Evolutionary conservation across 805 yeast species (phyloP).

Genomic region (Pichia heedii): DNA sequence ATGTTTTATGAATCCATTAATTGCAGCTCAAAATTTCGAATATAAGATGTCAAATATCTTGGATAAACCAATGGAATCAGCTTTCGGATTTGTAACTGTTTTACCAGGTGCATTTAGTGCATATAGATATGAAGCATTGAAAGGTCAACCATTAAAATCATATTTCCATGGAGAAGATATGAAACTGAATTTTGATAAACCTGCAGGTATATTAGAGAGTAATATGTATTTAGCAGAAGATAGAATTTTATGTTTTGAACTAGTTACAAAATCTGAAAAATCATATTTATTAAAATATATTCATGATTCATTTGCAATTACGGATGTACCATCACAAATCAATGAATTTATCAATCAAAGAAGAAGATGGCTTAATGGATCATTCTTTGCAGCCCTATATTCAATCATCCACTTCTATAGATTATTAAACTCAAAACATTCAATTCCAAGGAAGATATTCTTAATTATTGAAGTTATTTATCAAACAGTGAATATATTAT

Average conservation of each 20-base stretch:
- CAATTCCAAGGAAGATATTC: constrained; percentile 54
- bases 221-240: constrained; percentile 98
- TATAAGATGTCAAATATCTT: constrained; percentile 89
- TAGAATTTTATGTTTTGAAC: constrained; percentile 87
- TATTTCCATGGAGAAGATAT: constrained; percentile 91
- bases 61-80: constrained; percentile 91
- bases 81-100: constrained; percentile 88
- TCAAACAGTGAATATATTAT: constrained; percentile 60
- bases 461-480: constrained; percentile 71
- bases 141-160: constrained; percentile 74
- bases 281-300: constrained; percentile 77
- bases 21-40: constrained; percentile 95
- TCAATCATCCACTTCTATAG: constrained; percentile 67
- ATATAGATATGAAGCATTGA: constrained; percentile 71
- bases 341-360: constrained; percentile 88
- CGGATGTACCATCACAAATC: constrained; percentile 87
- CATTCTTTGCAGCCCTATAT: constrained; percentile 89
- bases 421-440: constrained; percentile 70
- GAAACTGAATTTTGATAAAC: constrained; percentile 41
- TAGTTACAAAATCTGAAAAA: constrained; percentile 68
- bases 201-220: constrained; percentile 82
- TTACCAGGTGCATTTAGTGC: constrained; percentile 97
- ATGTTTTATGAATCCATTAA: constrained; percentile 62
- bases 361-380: constrained; percentile 95
- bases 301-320: constrained; percentile 80